Conservation (phyloP, 257 asterid species). For the Solanum sparsipilum region DNA sequence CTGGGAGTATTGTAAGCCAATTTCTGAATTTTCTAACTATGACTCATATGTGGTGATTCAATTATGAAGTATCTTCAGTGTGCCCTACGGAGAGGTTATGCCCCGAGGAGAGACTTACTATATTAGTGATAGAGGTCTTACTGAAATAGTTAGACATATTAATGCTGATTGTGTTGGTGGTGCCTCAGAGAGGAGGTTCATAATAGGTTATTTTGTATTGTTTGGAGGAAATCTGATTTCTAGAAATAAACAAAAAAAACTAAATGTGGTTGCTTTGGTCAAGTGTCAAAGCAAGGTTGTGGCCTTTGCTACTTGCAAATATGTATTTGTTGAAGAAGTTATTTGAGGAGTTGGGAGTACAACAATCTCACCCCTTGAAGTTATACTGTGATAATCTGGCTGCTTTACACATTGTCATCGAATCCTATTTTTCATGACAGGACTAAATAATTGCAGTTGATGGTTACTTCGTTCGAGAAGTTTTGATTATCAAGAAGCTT, state of each 20-base stretch:
- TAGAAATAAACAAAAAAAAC: not conserved
- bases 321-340: not conserved
- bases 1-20: not conserved
- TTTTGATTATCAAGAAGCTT: not conserved
- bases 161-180: not conserved
- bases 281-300: not conserved
- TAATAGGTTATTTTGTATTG: not conserved
- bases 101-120: not conserved
- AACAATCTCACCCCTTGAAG: not conserved
- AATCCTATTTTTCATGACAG: not conserved
- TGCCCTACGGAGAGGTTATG: not conserved
- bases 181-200: not conserved
- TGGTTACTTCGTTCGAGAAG: not conserved
- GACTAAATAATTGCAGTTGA: not conserved
- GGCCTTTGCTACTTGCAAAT: not conserved
- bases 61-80: not conserved
- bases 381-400: not conserved
- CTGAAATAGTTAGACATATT: not conserved
- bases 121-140: not conserved
- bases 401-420: not conserved
- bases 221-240: not conserved
- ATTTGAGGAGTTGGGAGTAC: not conserved
- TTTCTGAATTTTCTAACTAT: not conserved
- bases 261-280: not conserved
- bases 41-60: not conserved